Percentiles rank a stretch among this genome's conserved stretches.
Evolutionary conservation across 2,329 filamentous ascomycete species (phyloP).

Genomic region (Mollisiaceae sp.): DNA sequence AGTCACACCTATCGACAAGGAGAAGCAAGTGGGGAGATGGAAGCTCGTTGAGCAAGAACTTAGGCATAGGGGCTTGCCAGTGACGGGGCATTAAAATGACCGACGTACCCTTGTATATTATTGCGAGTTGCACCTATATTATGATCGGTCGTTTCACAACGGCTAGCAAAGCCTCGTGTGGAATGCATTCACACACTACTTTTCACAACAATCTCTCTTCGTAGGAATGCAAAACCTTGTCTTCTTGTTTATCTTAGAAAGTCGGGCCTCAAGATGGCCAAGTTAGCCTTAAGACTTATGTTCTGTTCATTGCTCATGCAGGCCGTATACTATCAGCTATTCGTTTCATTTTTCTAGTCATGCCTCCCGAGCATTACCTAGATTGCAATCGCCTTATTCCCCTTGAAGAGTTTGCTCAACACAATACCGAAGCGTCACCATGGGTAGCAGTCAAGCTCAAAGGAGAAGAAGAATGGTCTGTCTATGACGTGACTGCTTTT

Average conservation of each 20-base stretch:
- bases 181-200: background rate
- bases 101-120: background rate
- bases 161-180: background rate
- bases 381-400: background rate
- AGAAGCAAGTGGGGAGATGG: constrained; percentile 74
- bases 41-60: constrained; percentile 80
- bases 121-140: background rate
- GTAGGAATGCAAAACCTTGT: background rate
- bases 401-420: background rate
- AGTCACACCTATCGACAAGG: constrained; percentile 73
- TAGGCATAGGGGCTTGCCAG: constrained; percentile 63
- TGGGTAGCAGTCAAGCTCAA: constrained; percentile 1
- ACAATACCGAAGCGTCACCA: background rate
- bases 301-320: constrained; percentile 1
- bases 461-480: background rate
- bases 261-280: background rate
- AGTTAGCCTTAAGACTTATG: constrained; percentile 5
- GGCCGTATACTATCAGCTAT: background rate
- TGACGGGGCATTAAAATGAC: constrained; percentile 48
- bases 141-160: background rate
- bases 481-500: background rate
- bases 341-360: background rate
- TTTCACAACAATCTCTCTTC: background rate
- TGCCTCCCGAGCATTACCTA: background rate
- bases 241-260: constrained; percentile 2